Base-by-base conservation (phyloP, 371 early-diverging fungal genomes). In the Mucor mucedo region DNA sequence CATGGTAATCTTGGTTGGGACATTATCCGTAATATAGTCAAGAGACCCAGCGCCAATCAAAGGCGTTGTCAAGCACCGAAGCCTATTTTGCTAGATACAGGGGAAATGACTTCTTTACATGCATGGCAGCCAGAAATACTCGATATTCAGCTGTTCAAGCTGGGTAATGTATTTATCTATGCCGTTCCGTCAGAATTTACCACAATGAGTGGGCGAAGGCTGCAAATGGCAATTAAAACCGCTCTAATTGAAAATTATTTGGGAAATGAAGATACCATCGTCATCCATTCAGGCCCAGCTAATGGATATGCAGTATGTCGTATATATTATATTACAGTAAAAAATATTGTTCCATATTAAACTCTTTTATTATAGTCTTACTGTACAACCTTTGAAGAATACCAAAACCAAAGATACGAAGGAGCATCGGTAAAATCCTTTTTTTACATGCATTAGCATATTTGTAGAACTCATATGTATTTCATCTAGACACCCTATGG, bases 321-420 rank as follows among this genome's bases (percentile, higher is more conserved):
- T 28, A 32, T 9, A 47, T 35, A 8, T 0, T 9, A 47, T 35
- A 8, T 0, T 40, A 49, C 21, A 21, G 21, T 21, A 21, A 21
- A 21, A 21, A 21, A 21, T 21, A 21, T 21, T 21, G 21, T 6
- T 38, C 27, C 35, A 6, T 44, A 41, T 54, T 58, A 38, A 9
- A 11, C 14, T 55, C 10, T 40, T 21, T 52, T 50, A 70, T 14
- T 78, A 58, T 73, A 84, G 65, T 80, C 82, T 35, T 89, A 89
- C 60, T 79, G 84, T 56, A 71, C 87, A 1, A 89, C 88, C 3
- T 79, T 59, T 61, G 89, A 89, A 69, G 89, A 89, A 63, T 89
- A 89, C 52, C 77, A 82, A 52, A 74, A 83, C 47, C 90, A 89
- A 64, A 74, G 89, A 52, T 89, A 89, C 62, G 90, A 89, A 76